phyloP scores from a whole-genome alignment of 148 eudicot species.

The Diospyros kaki region DNA sequence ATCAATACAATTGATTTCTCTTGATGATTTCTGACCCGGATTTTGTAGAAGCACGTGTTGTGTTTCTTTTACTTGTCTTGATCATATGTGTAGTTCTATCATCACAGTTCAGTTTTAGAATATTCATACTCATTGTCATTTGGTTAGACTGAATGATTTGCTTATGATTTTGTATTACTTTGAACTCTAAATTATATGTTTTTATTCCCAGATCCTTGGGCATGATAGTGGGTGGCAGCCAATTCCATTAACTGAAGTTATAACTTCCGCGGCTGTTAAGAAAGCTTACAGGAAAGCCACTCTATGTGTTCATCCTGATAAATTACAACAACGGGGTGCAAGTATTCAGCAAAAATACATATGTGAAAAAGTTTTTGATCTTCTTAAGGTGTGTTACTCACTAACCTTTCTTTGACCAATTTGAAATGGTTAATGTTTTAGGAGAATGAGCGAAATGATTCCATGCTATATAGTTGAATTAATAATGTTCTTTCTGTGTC shows the following conservation, averaged over 20 bases:
- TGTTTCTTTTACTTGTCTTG: background rate
- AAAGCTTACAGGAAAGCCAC: constrained; percentile 97
- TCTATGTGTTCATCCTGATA: constrained; percentile 96
- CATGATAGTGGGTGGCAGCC: constrained; percentile 97
- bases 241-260: constrained; percentile 82
- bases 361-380: constrained; percentile 98
- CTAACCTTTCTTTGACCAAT: constrained; percentile 1
- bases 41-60: too few relatives aligned
- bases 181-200: background rate
- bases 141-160: background rate
- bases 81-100: too few relatives aligned
- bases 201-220: constrained; percentile 77
- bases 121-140: background rate
- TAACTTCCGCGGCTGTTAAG: constrained; percentile 90
- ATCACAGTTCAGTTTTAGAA: background rate
- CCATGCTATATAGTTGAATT: background rate
- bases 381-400: constrained; percentile 65
- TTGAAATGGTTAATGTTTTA: background rate
- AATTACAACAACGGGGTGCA: constrained; percentile 96
- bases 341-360: constrained; percentile 86
- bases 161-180: background rate
- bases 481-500: background rate
- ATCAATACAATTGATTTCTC: too few relatives aligned
- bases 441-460: too few relatives aligned
- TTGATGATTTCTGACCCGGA: too few relatives aligned